These are phyloP conservation scores for Metschnikowia gelsemii DNA, from an alignment of 805 yeast species.

Conservation along the genomic window DNA sequence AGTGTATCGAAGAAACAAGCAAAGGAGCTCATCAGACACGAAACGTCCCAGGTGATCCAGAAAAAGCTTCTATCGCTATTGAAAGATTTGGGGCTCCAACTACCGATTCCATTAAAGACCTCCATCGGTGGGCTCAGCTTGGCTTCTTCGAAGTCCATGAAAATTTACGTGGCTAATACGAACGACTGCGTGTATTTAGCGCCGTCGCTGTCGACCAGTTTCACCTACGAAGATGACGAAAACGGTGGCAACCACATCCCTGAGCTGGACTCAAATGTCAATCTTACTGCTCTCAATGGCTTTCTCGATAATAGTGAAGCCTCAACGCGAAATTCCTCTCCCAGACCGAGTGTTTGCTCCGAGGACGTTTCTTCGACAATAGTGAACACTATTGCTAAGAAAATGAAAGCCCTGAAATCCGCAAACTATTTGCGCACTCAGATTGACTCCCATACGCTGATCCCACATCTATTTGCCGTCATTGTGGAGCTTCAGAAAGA, in stretches of 20 bases:
- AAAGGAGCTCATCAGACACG: constrained; percentile 40
- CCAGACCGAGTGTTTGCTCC: constrained; percentile 4
- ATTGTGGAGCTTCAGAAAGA: constrained; percentile 46
- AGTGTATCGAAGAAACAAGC: constrained; percentile 30
- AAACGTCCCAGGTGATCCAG: constrained; percentile 36
- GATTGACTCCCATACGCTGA: constrained; percentile 40
- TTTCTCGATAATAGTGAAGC: background rate
- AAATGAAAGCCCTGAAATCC: constrained; percentile 28
- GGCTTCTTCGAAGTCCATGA: constrained; percentile 28
- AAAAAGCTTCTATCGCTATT: constrained; percentile 32
- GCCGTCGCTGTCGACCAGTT: constrained; percentile 40
- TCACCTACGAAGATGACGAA: constrained; percentile 45
- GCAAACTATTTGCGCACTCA: constrained; percentile 38
- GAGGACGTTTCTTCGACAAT: constrained; percentile 3
- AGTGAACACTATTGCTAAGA: constrained; percentile 10
- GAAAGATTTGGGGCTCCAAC: constrained; percentile 40
- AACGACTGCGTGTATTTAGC: constrained; percentile 41
- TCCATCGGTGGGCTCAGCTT: constrained; percentile 25
- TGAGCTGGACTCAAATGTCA: constrained; percentile 13
- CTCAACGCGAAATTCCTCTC: background rate
- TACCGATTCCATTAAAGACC: constrained; percentile 38
- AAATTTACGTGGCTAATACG: constrained; percentile 38
- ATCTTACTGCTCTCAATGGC: constrained; percentile 3
- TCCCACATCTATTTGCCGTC: constrained; percentile 55
- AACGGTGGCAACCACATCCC: constrained; percentile 32